Evolutionary conservation across 2,329 filamentous ascomycete species (phyloP).

Genomic region (Aspergillus intermedius): DNA sequence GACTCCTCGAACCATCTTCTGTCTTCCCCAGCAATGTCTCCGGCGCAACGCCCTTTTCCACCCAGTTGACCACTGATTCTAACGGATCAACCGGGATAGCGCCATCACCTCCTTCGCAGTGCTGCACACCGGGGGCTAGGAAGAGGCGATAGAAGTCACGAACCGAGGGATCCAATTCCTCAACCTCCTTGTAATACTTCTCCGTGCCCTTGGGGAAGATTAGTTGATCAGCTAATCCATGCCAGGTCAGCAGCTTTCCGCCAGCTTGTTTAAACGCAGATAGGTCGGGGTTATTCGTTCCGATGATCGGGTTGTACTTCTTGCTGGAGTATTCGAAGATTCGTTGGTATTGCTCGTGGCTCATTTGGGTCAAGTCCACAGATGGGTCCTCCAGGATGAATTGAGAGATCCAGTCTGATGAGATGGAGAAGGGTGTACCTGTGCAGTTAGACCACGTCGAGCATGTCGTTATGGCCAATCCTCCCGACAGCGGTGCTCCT

Average conservation of each 20-base stretch:
- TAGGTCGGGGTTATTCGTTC: conserved; percentile 33
- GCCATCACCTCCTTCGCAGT: conserved; percentile 29
- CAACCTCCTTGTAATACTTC: conserved; percentile 33
- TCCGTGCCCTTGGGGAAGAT: conserved; percentile 32
- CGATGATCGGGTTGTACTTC: conserved; percentile 31
- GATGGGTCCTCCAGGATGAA: conserved; percentile 28
- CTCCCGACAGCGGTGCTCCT: conserved; percentile 17
- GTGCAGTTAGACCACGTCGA: conserved; percentile 16
- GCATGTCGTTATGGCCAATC: conserved; percentile 23
- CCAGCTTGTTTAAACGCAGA: conserved; percentile 28
- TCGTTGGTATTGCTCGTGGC: conserved; percentile 15
- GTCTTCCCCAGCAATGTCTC: conserved; percentile 6
- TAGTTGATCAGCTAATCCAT: conserved; percentile 36
- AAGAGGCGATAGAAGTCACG: conserved; percentile 34
- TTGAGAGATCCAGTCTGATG: conserved; percentile 26
- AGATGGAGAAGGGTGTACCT: conserved; percentile 23
- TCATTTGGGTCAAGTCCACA: conserved; percentile 26
- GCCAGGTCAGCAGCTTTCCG: conserved; percentile 41
- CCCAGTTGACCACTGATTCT: conserved; percentile 12
- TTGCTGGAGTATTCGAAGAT: conserved; percentile 19
- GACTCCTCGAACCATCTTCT: not conserved
- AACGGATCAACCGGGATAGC: conserved; percentile 8
- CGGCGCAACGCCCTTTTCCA: conserved; percentile 13
- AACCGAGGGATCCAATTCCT: conserved; percentile 16
- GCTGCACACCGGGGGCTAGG: conserved; percentile 32